phyloP scores from a whole-genome alignment of 2,329 filamentous ascomycete genomes.

The Colletotrichum liriopes region DNA sequence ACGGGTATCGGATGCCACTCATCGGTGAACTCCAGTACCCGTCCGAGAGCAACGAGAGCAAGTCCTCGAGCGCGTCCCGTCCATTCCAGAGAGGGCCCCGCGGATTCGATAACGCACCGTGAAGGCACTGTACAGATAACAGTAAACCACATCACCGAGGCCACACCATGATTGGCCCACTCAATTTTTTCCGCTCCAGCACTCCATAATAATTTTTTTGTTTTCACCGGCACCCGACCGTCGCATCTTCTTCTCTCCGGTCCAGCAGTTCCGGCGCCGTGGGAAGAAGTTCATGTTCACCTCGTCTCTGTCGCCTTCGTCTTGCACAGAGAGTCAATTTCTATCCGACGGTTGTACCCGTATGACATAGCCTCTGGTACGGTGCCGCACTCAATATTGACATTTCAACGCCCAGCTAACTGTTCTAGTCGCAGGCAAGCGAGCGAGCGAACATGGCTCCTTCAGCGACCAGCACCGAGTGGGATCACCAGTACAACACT shows the following conservation, averaged over 20 bases:
- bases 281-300: conserved; percentile 26
- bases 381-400: not conserved
- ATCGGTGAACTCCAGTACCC: not conserved
- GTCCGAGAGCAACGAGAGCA: not conserved
- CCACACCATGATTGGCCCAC: conserved; percentile 16
- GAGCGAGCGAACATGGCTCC: conserved; percentile 65
- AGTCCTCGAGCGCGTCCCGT: not conserved
- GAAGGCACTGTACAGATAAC: conserved; percentile 20
- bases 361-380: conserved; percentile 18
- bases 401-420: conserved; percentile 9
- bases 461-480: conserved; percentile 76
- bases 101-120: conserved; percentile 4
- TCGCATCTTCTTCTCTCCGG: conserved; percentile 23
- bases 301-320: conserved; percentile 11
- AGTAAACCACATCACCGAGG: not conserved
- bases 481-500: conserved; percentile 90
- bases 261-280: conserved; percentile 23
- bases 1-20: not conserved
- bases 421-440: conserved; percentile 16
- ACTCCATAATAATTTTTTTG: conserved; percentile 44
- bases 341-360: not conserved
- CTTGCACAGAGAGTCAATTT: conserved; percentile 17
- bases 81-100: not conserved
- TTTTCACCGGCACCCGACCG: conserved; percentile 24
- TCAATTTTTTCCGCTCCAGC: conserved; percentile 25